Base-by-base conservation (phyloP, 208 protist species). In the Trichomonas tenax region DNA sequence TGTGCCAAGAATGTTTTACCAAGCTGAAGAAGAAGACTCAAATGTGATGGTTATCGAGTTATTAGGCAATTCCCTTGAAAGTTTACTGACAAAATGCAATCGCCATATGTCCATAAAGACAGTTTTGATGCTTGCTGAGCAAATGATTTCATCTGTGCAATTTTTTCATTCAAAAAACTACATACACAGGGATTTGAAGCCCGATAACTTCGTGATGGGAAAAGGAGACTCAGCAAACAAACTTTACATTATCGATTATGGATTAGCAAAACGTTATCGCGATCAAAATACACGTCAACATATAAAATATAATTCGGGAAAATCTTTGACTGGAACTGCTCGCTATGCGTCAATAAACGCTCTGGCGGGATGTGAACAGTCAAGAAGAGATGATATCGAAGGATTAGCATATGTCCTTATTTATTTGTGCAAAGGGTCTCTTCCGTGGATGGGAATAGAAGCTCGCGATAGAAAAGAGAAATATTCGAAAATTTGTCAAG, bases 1-100 rank as follows among this genome's bases (percentile, higher is more conserved):
- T 45, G 98, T 99, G 45, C 99, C 99, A 0, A 97, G 98, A 38
- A 97, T 99, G 0, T 98, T 98, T 97, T 99, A 98, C 97, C 99
- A 97, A 97, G 99, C 99, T 6, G 86, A 98, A 8, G 98, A 99
- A 63, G 98, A 98, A 0, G 98, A 99, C 82, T 99, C 99, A 97
- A 99, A 99, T 96, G 98, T 99, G 21, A 98, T 99, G 97, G 99
- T 99, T 36, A 99, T 99, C 97, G 99, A 99, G 88, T 97, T 99
- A 17, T 97, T 99, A 0, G 99, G 99, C 0, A 99, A 99, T 10
- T 98, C 97, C 63, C 97, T 99, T 23, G 99, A 99, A 96, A 99
- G 99, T 96, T 97, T 99, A 10, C 99, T 99, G 96, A 98, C 98
- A 63, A 97, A 98, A 88, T 99, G 98, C 34, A 21, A n/a, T 17